A percentile compares a stretch with the other conserved stretches of the same genome.
Evolutionary conservation across 1,284 basidiomycete species (phyloP).

Genomic region (Apiotrichum siamense): DNA sequence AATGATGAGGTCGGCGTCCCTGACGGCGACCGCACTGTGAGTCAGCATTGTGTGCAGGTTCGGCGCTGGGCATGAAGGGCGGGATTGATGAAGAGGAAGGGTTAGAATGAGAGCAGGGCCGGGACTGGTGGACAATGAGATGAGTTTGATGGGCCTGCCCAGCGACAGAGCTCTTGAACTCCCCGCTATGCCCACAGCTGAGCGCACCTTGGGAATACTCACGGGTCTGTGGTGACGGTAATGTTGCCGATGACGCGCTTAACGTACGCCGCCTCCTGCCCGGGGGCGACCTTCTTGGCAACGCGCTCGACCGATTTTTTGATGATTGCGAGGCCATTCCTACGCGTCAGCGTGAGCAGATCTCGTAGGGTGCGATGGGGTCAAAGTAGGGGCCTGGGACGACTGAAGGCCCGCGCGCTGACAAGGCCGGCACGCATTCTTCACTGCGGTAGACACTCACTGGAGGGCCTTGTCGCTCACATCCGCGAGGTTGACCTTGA

Average conservation of each 20-base stretch:
- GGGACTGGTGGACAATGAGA: too few relatives aligned
- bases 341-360: constrained; percentile 28
- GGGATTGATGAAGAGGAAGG: too few relatives aligned
- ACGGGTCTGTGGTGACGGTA: constrained; percentile 51
- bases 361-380: too few relatives aligned
- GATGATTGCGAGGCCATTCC: constrained; percentile 54
- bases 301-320: constrained; percentile 52
- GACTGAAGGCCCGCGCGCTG: too few relatives aligned
- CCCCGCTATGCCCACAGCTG: too few relatives aligned
- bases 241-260: constrained; percentile 49
- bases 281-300: constrained; percentile 51
- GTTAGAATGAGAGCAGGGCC: too few relatives aligned
- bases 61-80: too few relatives aligned
- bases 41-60: neutral
- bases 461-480: constrained; percentile 45
- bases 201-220: constrained; percentile 17
- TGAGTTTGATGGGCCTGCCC: neutral
- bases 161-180: too few relatives aligned
- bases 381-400: too few relatives aligned
- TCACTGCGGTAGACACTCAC: too few relatives aligned
- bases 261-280: constrained; percentile 43
- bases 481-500: constrained; percentile 48
- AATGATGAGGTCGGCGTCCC: constrained; percentile 52
- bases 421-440: too few relatives aligned
- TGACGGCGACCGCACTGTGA: constrained; percentile 47